phyloP scores from a whole-genome alignment of 805 yeast genomes.

The Yarrowia sp. region DNA sequence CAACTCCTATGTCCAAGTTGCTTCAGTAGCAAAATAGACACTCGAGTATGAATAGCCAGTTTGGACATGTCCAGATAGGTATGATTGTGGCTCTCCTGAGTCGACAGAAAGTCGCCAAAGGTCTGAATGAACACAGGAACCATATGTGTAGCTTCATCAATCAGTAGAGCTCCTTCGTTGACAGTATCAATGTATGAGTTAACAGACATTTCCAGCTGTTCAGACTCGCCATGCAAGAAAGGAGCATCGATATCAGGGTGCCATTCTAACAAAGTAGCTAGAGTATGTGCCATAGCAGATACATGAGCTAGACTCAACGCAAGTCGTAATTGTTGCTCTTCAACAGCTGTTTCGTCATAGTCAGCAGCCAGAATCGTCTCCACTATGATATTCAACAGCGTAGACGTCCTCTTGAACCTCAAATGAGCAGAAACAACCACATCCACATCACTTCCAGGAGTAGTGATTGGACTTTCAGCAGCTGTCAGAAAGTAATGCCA shows the following conservation, averaged over 20 bases:
- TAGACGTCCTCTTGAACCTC: neutral
- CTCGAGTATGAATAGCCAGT: neutral
- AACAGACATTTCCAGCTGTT: neutral
- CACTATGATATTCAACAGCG: neutral
- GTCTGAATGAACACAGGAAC: neutral
- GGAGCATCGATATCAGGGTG: neutral
- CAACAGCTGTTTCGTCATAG: neutral
- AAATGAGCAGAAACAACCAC: conserved; percentile 20
- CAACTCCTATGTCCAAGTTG: neutral
- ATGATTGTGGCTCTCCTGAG: neutral
- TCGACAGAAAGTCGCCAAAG: neutral
- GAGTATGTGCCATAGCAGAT: neutral
- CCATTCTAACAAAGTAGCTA: conserved; percentile 11
- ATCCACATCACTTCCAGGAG: conserved; percentile 12
- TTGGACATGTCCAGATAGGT: neutral
- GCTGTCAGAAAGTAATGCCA: conserved; percentile 32
- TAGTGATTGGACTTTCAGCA: conserved; percentile 23
- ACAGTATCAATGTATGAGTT: conserved; percentile 5
- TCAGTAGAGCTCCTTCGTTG: neutral
- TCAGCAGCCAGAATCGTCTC: conserved; percentile 6
- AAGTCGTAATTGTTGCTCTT: neutral
- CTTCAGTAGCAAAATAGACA: neutral
- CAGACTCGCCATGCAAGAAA: conserved; percentile 5
- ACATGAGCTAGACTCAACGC: neutral
- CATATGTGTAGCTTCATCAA: conserved; percentile 2